Conservation (phyloP, 192 early-diverging fungal genomes). For the Linnemannia elongata region DNA sequence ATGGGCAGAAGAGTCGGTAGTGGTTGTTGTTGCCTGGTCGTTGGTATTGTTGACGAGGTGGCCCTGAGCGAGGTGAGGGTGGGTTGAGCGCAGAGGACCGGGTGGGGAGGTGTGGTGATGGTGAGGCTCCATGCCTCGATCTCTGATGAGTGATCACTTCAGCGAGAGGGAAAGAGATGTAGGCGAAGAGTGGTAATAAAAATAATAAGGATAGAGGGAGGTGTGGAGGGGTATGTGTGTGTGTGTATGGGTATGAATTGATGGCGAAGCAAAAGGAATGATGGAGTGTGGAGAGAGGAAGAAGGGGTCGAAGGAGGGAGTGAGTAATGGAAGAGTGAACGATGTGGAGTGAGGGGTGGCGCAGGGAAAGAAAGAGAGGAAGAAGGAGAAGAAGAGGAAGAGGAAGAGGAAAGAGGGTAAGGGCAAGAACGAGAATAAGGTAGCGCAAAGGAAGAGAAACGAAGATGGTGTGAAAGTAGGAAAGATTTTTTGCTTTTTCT, state of each 20-base stretch:
- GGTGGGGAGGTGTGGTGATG: constrained; percentile 26
- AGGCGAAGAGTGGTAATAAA: not conserved
- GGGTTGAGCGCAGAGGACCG: not conserved
- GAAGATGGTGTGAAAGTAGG: not conserved
- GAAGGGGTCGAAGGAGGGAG: not conserved
- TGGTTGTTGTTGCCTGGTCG: not conserved
- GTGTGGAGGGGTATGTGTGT: not conserved
- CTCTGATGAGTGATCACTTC: constrained; percentile 24
- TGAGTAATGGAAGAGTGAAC: too few relatives aligned
- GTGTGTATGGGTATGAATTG: not conserved
- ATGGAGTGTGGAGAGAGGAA: not conserved
- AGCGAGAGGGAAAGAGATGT: not conserved
- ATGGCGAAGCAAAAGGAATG: not conserved
- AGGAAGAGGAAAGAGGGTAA: not conserved
- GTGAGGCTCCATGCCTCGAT: constrained; percentile 57
- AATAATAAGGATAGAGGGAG: not conserved
- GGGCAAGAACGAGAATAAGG: not conserved
- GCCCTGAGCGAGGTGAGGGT: not conserved
- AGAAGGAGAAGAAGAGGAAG: not conserved
- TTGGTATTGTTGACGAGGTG: not conserved
- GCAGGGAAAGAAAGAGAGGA: too few relatives aligned
- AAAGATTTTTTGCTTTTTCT: not conserved
- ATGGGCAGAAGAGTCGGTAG: not conserved
- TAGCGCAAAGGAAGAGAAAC: not conserved
- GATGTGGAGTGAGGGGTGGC: too few relatives aligned